Conservation (phyloP, 306 rosid genomes). For the Cajanus cajan region DNA sequence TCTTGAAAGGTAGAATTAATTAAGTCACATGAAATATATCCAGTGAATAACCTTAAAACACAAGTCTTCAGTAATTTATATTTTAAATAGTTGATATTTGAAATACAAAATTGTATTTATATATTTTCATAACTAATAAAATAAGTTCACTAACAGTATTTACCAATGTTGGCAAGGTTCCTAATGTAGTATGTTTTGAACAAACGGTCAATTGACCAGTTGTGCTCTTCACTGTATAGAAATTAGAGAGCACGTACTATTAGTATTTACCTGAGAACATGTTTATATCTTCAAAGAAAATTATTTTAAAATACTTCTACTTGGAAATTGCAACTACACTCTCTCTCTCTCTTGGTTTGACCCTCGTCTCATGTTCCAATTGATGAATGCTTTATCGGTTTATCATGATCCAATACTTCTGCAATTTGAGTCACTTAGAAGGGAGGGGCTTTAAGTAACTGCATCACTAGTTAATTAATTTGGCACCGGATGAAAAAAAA, state of each 20-base stretch:
- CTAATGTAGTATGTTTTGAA: background rate
- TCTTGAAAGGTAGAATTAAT: background rate
- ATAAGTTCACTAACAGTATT: too few relatives aligned
- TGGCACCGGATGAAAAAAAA: too few relatives aligned
- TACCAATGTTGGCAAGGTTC: background rate
- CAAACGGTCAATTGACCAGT: background rate
- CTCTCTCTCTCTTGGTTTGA: constrained; percentile 17
- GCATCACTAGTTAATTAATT: too few relatives aligned
- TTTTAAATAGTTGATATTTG: background rate
- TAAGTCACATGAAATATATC: background rate
- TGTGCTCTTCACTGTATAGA: background rate
- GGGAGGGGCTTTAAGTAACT: background rate
- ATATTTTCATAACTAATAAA: background rate
- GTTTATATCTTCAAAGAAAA: constrained; percentile 11
- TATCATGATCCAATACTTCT: background rate
- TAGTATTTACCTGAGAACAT: constrained; percentile 16
- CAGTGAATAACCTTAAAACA: too few relatives aligned
- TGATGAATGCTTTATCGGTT: background rate
- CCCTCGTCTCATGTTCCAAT: constrained; percentile 1
- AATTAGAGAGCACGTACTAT: background rate
- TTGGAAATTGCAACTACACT: constrained; percentile 5
- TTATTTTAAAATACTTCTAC: background rate
- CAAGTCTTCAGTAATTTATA: too few relatives aligned
- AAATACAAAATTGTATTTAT: background rate
- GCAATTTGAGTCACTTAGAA: background rate